Evolutionary conservation across 1,139 yeast genomes (phyloP).

Genomic region (Saccharomyces hybrid): DNA sequence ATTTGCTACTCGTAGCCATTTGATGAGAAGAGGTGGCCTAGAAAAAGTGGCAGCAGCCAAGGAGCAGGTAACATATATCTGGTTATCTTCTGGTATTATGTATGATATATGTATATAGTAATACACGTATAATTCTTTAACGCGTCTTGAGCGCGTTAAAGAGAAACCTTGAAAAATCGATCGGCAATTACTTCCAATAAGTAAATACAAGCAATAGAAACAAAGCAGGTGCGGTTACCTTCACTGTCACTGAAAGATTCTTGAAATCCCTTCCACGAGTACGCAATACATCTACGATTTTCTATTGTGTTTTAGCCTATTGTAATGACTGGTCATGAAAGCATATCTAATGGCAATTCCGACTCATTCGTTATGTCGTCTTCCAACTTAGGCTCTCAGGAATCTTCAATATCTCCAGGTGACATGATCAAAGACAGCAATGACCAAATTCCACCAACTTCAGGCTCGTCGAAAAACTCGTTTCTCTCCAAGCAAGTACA

Average conservation of each 20-base stretch:
- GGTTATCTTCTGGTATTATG: not conserved
- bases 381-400: not conserved
- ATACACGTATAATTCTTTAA: not conserved
- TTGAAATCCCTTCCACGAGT: not conserved
- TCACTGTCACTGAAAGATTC: not conserved
- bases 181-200: not conserved
- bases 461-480: not conserved
- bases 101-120: not conserved
- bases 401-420: not conserved
- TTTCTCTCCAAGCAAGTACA: constrained; percentile 6
- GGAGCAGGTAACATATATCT: not conserved
- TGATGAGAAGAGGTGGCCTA: not conserved
- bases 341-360: not conserved
- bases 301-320: not conserved
- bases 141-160: not conserved
- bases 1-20: not conserved
- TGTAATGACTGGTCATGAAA: not conserved
- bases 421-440: not conserved
- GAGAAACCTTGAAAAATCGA: not conserved
- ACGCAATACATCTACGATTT: not conserved
- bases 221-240: not conserved
- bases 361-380: constrained; percentile 3
- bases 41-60: not conserved
- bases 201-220: not conserved
- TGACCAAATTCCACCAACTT: not conserved